phyloP scores from a whole-genome alignment of 2,329 filamentous ascomycete genomes.

The Cyphellophora attinorum region DNA sequence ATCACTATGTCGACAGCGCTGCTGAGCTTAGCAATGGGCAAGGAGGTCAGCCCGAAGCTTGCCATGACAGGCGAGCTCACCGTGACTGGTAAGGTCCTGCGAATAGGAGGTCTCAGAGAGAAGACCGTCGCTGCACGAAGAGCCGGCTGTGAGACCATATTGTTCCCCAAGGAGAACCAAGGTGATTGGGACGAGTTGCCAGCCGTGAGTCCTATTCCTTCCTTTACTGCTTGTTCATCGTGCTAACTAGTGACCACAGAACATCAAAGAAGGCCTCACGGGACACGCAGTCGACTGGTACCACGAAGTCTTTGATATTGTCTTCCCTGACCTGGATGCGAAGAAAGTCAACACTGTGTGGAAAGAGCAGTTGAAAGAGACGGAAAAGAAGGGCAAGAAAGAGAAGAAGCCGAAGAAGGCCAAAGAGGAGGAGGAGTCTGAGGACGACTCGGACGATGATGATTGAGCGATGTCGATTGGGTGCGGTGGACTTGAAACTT shows the following conservation, averaged over 20 bases:
- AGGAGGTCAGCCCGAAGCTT: slow-evolving; percentile 69
- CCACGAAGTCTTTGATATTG: slow-evolving; percentile 78
- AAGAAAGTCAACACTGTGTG: slow-evolving; percentile 63
- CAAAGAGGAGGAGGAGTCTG: slow-evolving; percentile 7
- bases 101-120: slow-evolving; percentile 88
- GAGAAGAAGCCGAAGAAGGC: slow-evolving; percentile 17
- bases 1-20: slow-evolving; percentile 97
- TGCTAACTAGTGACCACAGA: no score
- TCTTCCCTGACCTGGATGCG: slow-evolving; percentile 74
- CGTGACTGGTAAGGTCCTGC: slow-evolving; percentile 88
- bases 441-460: slow-evolving; percentile 5
- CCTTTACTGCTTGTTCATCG: no score
- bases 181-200: slow-evolving; percentile 96
- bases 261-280: slow-evolving; percentile 94
- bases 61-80: slow-evolving; percentile 98
- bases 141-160: slow-evolving; percentile 83
- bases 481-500: not conserved
- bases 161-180: slow-evolving; percentile 92
- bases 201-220: slow-evolving; percentile 56
- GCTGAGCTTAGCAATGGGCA: slow-evolving; percentile 72
- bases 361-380: slow-evolving; percentile 53
- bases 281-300: slow-evolving; percentile 92
- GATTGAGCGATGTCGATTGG: slow-evolving; percentile 1
- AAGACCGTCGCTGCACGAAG: slow-evolving; percentile 94
- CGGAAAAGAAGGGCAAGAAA: slow-evolving; percentile 46